Conservation (phyloP, 1,284 basidiomycete genomes). For the Ganoderma leucocontextum region DNA sequence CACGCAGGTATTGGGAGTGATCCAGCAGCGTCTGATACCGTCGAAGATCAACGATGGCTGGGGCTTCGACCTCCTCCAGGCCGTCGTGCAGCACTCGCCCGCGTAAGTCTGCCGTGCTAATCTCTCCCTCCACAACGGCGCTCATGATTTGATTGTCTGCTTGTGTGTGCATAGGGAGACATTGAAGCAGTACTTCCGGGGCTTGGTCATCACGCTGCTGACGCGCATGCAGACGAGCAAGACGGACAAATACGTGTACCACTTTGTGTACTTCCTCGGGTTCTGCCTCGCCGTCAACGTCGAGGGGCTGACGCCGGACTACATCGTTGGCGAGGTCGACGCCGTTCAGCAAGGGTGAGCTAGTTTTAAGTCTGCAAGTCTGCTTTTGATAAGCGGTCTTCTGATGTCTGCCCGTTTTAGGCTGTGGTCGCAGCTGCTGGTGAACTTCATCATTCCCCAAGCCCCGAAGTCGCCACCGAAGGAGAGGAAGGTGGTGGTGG, state of each 20-base stretch:
- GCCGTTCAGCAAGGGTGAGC: conserved; percentile 86
- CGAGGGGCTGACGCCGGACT: conserved; percentile 80
- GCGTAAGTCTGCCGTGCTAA: conserved; percentile 58
- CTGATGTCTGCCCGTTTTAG: conserved; percentile 47
- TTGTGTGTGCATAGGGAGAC: conserved; percentile 54
- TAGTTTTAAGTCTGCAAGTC: background rate
- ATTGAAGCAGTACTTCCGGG: conserved; percentile 80
- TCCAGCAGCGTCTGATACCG: conserved; percentile 90
- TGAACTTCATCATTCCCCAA: conserved; percentile 85
- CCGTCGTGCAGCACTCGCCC: conserved; percentile 77
- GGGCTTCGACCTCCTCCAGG: conserved; percentile 91
- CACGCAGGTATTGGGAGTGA: conserved; percentile 85
- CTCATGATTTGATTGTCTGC: background rate
- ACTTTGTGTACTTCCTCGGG: conserved; percentile 83
- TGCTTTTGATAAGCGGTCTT: background rate
- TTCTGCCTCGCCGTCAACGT: conserved; percentile 81
- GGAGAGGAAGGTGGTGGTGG: conserved; percentile 84
- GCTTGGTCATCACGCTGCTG: conserved; percentile 83
- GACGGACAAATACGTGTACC: conserved; percentile 89
- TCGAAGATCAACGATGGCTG: conserved; percentile 90
- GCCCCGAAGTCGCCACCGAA: conserved; percentile 82
- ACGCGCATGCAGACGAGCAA: conserved; percentile 90
- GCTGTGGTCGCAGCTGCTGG: conserved; percentile 86
- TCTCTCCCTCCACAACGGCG: background rate
- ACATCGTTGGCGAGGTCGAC: conserved; percentile 81